Evolutionary conservation across 768 basidiomycete species (phyloP), one percentile per base, ranked within the genome.

Genomic region (Arthromyces matolae): DNA sequence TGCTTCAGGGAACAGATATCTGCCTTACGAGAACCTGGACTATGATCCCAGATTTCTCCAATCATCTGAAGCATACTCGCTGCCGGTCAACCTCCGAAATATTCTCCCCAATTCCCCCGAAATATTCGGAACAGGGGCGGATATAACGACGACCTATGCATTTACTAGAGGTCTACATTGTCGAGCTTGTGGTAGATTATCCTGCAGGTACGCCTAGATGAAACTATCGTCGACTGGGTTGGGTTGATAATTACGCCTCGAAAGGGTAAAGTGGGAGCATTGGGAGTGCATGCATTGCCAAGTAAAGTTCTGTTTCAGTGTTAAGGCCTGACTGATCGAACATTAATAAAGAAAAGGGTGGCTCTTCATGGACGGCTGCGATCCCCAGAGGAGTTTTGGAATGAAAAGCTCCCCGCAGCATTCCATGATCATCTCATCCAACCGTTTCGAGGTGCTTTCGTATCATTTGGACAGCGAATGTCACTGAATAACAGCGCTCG

Each of bases 141-240:
- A 35, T 71, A 68, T 1, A 63, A 79, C 25, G 73, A 86, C 83
- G 3, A 69, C 71, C 3, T 79, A 78, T 51, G 67, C 71, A 4
- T 84, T 77, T 53, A 80, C 74, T 13, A 77, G 78, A 55, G 89
- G 89, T 1, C 81, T 80, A 70, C 84, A 87, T 59, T 92, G 89
- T 60, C 52, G 45, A 14, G 49, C 61, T 7, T 92, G 89, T 56
- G 89, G 89, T 23, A 76, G 86, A 20, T 64, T 91, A 32, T 86
- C 87, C 8, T 81, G 80, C 68, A 77, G 88, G 88, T 89, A 50
- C 39, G 73, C 57, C 45, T n/a, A 22, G 18, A 32, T 47, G 25
- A 16, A 29, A 13, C 31, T 4, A 27, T 39, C 29, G 3, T 18
- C 37, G 36, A 29, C 9, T n/a, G 23, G 22, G 5, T 29, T 53